Conservation (phyloP, 169 alveolate species). For the Theileria orientalis region DNA sequence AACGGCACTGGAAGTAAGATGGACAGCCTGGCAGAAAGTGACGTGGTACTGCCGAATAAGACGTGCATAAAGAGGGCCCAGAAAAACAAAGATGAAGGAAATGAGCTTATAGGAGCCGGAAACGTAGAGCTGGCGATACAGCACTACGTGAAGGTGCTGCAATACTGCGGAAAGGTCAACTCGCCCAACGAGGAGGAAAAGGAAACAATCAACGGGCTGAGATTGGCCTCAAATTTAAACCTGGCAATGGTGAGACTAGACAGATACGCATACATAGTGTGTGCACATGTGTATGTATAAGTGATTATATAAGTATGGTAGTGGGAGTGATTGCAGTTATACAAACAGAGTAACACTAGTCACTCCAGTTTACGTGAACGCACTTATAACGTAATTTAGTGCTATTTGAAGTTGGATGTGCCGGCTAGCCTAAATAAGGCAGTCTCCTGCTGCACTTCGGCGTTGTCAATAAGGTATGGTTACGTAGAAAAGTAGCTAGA, state of each 20-base stretch:
- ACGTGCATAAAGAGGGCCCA: constrained; percentile 57
- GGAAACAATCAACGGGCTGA: constrained; percentile 16
- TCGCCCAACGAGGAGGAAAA: constrained; percentile 45
- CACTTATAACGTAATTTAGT: constrained; percentile 13
- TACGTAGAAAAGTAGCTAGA: too few species aligned
- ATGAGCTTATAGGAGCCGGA: constrained; percentile 45
- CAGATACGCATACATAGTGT: background rate
- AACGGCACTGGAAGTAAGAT: too few species aligned
- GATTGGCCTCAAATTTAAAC: constrained; percentile 47
- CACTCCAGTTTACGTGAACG: background rate
- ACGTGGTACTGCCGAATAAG: constrained; percentile 53
- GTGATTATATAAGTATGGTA: too few species aligned
- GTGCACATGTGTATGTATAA: too few species aligned
- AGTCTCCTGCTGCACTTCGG: constrained; percentile 30
- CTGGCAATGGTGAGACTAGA: constrained; percentile 56
- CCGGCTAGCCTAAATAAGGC: constrained; percentile 36
- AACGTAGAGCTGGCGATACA: constrained; percentile 59
- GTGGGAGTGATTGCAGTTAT: too few species aligned
- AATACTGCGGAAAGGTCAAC: constrained; percentile 53
- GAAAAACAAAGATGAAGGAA: constrained; percentile 62
- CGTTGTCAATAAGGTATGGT: constrained; percentile 39
- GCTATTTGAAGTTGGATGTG: constrained; percentile 52
- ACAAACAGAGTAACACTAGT: background rate
- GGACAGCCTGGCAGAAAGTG: constrained; percentile 1
- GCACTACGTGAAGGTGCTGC: constrained; percentile 57